Evolutionary conservation across 805 yeast species (phyloP), one percentile per base, ranked within the genome.

Genomic region (Saccharomyces mikatae): DNA sequence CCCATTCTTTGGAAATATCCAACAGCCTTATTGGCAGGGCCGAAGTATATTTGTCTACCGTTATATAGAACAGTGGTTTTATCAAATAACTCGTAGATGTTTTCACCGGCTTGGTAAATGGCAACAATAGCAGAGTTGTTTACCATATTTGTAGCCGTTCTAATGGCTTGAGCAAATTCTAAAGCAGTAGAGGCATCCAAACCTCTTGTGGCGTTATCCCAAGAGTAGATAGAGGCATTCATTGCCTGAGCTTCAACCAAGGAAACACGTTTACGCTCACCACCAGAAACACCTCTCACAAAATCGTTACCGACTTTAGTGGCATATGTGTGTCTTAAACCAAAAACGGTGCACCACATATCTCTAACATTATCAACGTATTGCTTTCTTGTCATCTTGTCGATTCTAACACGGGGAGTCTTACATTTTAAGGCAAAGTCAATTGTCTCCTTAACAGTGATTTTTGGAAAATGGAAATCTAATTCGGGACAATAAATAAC

Each of bases 151-250:
- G 87, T 82, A 10, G 81, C 76, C 2, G 83, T 76, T 70, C 83
- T 79, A 56, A 83, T 73, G 28, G 85, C 80, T 62, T 80, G 78
- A 27, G 80, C 77, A 58, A 80, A 83, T 68, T 83, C 88, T 56
- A 83, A 74, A 14, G 88, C 88, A 21, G 87, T 83, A 14, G 87
- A 82, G 9, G 87, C 79, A 70, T 83, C 88, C 60, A 83, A 74
- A 68, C 88, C 88, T 69, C 87, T 76, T 17, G 88, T 83, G 26
- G 87, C 84, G 61, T 83, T 83, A 71, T 83, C 88, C 80, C 83
- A 83, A 58, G 86, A 81, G 59, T 75, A 81, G 24, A 82, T 72
- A 6, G 80, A 71, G 8, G 80, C 83, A 52, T 79, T 74, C 63
- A 78, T 72, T 31, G 79, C 75, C 61, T 80, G 75, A 2, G 80